Evolutionary conservation across 1,284 basidiomycete species (phyloP).

Genomic region (Leccinum pachyderme): DNA sequence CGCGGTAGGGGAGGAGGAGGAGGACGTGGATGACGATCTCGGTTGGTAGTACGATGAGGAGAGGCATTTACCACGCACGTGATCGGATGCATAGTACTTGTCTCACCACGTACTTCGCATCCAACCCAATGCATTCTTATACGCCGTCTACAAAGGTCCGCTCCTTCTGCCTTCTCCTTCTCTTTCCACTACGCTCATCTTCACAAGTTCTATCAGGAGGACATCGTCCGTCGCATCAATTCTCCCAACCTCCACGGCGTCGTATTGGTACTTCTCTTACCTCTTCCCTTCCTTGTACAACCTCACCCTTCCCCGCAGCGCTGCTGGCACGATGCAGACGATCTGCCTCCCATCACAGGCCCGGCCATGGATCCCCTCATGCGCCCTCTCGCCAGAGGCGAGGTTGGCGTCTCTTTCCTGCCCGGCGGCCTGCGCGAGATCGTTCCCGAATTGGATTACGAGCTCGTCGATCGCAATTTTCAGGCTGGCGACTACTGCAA

Average conservation of each 20-base stretch:
- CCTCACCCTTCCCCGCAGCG: conserved; percentile 42
- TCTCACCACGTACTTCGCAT: conserved; percentile 2
- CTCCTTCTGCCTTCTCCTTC: neutral
- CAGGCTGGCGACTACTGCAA: conserved; percentile 85
- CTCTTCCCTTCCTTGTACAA: neutral
- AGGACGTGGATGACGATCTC: conserved; percentile 39
- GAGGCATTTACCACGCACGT: conserved; percentile 9
- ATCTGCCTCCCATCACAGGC: conserved; percentile 44
- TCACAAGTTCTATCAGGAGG: conserved; percentile 71
- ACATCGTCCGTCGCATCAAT: conserved; percentile 58
- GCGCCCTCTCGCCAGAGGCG: conserved; percentile 72
- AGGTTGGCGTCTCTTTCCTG: conserved; percentile 80
- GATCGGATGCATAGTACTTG: neutral
- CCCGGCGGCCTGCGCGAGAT: conserved; percentile 64
- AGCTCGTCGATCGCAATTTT: conserved; percentile 79
- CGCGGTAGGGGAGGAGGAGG: conserved; percentile 32
- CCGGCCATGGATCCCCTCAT: conserved; percentile 65
- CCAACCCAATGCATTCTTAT: conserved; percentile 20
- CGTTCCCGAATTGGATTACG: conserved; percentile 64
- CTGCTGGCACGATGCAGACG: conserved; percentile 82
- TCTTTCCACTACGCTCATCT: neutral
- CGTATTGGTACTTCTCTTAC: conserved; percentile 24
- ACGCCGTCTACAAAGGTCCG: conserved; percentile 27
- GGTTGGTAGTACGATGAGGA: conserved; percentile 24
- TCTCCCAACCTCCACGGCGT: conserved; percentile 36